Evolutionary conservation across 1,284 basidiomycete species (phyloP), one percentile per base, ranked within the genome.

Genomic region (Veloporphyrellus conicus): DNA sequence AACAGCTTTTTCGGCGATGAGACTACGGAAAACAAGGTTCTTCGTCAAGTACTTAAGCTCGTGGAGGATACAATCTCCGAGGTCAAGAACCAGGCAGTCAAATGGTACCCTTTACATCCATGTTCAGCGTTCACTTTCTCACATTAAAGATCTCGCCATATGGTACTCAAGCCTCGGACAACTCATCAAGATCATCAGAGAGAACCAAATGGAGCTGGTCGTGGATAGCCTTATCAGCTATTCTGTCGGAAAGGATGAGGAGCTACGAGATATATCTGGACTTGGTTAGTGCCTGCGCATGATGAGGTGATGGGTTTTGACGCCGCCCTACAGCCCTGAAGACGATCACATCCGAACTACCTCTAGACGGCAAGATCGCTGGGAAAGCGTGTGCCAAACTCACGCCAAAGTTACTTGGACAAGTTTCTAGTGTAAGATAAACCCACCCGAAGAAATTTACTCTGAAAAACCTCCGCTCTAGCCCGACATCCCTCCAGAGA

Each of bases 81-180:
- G 71, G 96, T 99, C 55, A 98, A 98, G 76, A 97, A 97, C 66
- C 88, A 93, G 63, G 92, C 93, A 2, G 94, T 96, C 14, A 91
- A 93, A 72, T 93, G 91, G 94, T 91, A 58, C 49, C 78, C 57
- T 15, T 42, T 29, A 40, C 15, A 10, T 41, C 18, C 36, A 3
- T 27, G 11, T 27, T 36, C 38, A 1, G 14, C 7, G n/a, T 43
- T 42, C 14, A 18, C 16, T 45, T 43, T 40, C 33, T 50, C 39
- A 28, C 35, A 15, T 31, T 48, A 47, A 55, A 22, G 28, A 45
- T 50, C 22, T 22, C 49, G 11, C 50, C 41, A 16, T 18, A 16
- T 22, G 31, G 44, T 48, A 14, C 54, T 54, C 37, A 22, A 93
- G 90, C 58, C 74, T 95, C 29, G 90, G 90, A 23, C 84, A 87